Evolutionary conservation across 1,139 yeast genomes (phyloP), one percentile per base, ranked within the genome.

Genomic region (Saccharomyces hybrid): DNA sequence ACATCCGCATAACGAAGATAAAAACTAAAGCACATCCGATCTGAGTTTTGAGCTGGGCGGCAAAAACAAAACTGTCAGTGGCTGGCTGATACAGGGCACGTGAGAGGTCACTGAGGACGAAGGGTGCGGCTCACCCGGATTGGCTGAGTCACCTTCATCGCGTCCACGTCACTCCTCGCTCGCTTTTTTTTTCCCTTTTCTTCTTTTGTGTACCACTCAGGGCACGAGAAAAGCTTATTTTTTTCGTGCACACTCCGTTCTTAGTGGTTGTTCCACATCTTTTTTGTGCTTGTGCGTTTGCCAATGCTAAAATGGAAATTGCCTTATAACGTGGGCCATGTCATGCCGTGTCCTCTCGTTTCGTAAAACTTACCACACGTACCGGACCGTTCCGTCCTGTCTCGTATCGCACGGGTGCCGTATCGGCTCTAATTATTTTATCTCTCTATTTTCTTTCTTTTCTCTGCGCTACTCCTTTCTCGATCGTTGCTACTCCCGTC

Each of bases 401-500:
- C 44, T 38, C 44, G 44, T 38, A 38, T 38, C 44, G 44, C 44
- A 38, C 25, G 25, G 44, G 23, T 11, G 25, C 25, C 44, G 44
- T 38, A 38, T 38, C 44, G 44, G 44, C 44, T 11, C 25, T 19
- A 38, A 26, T n/a, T 9, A 19, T 3, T 38, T 38, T 38, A 25
- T 38, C 44, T 16, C 25, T 11, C 44, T 9, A 8, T 3, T 14
- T 8, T 16, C 23, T 16, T 16, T 16, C 19, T 14, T 11, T 16
- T 19, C 26, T 38, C 44, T 19, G n/a, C 28, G 28, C 28, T 26
- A 26, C 25, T 38, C 13, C 44, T 14, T 32, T 32, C 26, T 25
- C 44, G n/a, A 16, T 19, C 44, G 44, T 38, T 38, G 44, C 44
- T 19, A 38, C 44, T 38, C 44, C 44, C 44, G 44, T 38, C 44